These are phyloP conservation scores for Aphanocladium album DNA, from an alignment of 2,329 filamentous ascomycete species.

Conservation along the genomic window DNA sequence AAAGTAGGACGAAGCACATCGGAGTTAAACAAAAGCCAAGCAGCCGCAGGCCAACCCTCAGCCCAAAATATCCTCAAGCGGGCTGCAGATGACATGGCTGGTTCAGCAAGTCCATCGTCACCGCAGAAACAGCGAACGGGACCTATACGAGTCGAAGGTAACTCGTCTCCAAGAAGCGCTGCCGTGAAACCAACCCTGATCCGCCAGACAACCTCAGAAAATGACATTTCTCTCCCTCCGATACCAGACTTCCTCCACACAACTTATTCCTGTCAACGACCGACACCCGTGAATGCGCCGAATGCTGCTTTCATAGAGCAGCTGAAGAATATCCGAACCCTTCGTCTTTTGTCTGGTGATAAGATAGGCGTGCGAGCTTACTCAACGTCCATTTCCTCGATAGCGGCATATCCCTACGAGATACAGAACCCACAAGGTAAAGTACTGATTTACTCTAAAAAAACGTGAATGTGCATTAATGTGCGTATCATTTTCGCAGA, in stretches of 20 bases:
- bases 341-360: constrained; percentile 67
- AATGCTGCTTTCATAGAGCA: constrained; percentile 72
- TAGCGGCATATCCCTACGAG: constrained; percentile 71
- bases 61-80: constrained; percentile 18
- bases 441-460: neutral
- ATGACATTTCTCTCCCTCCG: constrained; percentile 60
- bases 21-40: neutral
- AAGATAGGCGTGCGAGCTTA: constrained; percentile 80
- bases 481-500: constrained; percentile 28
- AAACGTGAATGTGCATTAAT: neutral
- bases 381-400: constrained; percentile 74
- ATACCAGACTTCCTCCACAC: constrained; percentile 61
- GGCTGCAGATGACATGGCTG: constrained; percentile 16
- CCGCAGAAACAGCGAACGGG: neutral
- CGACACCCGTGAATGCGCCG: constrained; percentile 62
- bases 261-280: constrained; percentile 73
- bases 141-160: neutral
- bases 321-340: constrained; percentile 67
- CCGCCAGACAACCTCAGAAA: constrained; percentile 71
- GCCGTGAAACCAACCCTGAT: constrained; percentile 39
- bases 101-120: neutral
- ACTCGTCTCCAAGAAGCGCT: neutral
- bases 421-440: constrained; percentile 38
- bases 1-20: constrained; percentile 18
- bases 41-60: neutral